Evolutionary conservation across 2,329 filamentous ascomycete species (phyloP).

Genomic region (Penicillium sp.): DNA sequence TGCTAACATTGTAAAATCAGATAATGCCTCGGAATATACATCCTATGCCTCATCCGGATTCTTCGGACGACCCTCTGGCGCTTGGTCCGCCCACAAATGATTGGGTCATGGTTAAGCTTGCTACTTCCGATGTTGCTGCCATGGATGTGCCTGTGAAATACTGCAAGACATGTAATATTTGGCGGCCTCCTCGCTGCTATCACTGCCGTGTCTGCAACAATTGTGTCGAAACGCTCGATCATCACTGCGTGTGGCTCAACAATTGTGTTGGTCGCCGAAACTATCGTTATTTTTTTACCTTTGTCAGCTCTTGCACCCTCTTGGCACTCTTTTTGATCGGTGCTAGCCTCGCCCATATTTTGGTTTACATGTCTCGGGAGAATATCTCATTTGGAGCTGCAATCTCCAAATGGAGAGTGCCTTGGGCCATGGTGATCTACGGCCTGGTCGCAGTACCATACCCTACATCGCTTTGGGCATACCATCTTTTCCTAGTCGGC

Average conservation of each 20-base stretch:
- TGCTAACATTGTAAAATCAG: constrained; percentile 47
- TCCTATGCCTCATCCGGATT: constrained; percentile 72
- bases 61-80: constrained; percentile 75
- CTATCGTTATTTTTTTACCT: constrained; percentile 96
- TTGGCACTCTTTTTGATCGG: constrained; percentile 73
- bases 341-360: constrained; percentile 75
- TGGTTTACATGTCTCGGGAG: constrained; percentile 67
- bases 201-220: constrained; percentile 97
- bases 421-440: constrained; percentile 87
- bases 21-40: constrained; percentile 92
- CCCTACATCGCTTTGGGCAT: constrained; percentile 76
- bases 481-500: constrained; percentile 88
- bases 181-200: constrained; percentile 91
- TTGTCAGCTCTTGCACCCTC: constrained; percentile 76
- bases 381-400: constrained; percentile 66
- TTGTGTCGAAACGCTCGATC: constrained; percentile 94
- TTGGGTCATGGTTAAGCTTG: constrained; percentile 87
- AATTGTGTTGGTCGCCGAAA: constrained; percentile 97
- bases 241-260: constrained; percentile 98
- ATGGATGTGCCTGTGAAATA: constrained; percentile 99
- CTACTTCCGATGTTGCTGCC: constrained; percentile 70
- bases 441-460: constrained; percentile 73
- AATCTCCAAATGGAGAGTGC: constrained; percentile 69
- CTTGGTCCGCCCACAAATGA: constrained; percentile 84
- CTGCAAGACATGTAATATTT: constrained; percentile 96